Percentiles rank a stretch among this genome's conserved stretches.
phyloP scores from a whole-genome alignment of 768 basidiomycete species.

The Pisolithus tinctorius region DNA sequence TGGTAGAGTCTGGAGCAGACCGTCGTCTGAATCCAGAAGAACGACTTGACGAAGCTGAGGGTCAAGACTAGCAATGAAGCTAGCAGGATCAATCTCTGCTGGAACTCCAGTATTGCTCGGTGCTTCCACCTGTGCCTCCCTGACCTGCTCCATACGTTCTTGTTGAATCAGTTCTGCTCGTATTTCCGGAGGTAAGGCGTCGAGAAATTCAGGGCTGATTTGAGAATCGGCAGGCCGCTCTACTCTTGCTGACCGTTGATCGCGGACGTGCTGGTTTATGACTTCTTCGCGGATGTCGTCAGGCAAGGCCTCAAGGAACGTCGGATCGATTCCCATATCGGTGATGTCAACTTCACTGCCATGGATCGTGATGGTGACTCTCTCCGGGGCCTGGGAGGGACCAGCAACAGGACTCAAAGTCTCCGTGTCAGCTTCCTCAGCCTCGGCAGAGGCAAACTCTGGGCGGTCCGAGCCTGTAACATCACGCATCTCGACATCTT shows the following conservation, averaged over 20 bases:
- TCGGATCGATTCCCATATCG: constrained; percentile 96
- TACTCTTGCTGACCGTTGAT: constrained; percentile 72
- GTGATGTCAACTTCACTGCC: constrained; percentile 95
- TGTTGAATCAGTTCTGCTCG: constrained; percentile 96
- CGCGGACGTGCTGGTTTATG: constrained; percentile 92
- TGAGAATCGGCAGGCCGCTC: constrained; percentile 76
- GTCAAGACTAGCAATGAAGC: constrained; percentile 88
- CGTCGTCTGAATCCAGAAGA: constrained; percentile 82
- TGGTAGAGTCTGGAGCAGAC: constrained; percentile 74
- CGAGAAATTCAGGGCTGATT: constrained; percentile 92
- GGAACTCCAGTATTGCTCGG: constrained; percentile 33
- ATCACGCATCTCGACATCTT: constrained; percentile 51
- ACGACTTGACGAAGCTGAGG: constrained; percentile 87
- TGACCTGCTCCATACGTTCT: constrained; percentile 76
- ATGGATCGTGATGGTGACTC: constrained; percentile 86
- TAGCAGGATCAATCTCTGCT: constrained; percentile 79
- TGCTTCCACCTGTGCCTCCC: constrained; percentile 36
- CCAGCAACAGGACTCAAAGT: constrained; percentile 19
- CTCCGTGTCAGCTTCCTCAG: constrained; percentile 15
- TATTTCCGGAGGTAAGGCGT: constrained; percentile 93
- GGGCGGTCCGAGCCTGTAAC: constrained; percentile 20
- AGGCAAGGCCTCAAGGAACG: constrained; percentile 94
- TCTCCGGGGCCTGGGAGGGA: constrained; percentile 39
- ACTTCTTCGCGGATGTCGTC: constrained; percentile 99
- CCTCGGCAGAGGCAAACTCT: constrained; percentile 14